Evolutionary conservation across 176 grass and related monocot genomes (phyloP).

Genomic region (Eremochloa ophiuroides): DNA sequence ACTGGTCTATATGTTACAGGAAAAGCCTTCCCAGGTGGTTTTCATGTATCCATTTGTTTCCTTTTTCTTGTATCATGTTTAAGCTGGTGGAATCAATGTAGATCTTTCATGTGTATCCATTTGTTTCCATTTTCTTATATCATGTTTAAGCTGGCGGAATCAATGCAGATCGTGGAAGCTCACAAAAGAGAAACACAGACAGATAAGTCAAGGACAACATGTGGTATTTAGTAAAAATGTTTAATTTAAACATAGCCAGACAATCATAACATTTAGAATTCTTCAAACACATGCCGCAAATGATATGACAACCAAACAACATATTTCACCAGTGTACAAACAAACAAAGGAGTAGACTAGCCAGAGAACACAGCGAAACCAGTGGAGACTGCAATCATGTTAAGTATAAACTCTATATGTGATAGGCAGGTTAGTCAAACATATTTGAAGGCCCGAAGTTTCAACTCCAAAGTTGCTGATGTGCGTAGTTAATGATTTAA

Average conservation of each 20-base stretch:
- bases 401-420: background rate
- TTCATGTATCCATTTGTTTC: background rate
- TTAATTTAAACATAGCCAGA: background rate
- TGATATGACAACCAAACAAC: background rate
- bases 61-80: background rate
- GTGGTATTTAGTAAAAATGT: background rate
- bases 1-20: background rate
- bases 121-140: background rate
- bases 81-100: background rate
- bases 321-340: background rate
- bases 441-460: background rate
- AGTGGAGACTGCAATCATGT: background rate
- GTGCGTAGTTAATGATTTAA: background rate
- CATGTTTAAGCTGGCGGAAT: background rate
- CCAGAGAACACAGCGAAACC: background rate
- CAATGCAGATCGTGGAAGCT: background rate
- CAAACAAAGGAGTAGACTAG: background rate
- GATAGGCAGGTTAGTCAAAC: background rate
- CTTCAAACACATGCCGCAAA: background rate
- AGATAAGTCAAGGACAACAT: background rate
- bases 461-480: background rate
- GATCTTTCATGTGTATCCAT: background rate
- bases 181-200: background rate
- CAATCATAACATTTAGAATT: background rate
- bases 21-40: background rate